phyloP scores from a whole-genome alignment of 441 rosid genomes.

The Isatis lusitanica region DNA sequence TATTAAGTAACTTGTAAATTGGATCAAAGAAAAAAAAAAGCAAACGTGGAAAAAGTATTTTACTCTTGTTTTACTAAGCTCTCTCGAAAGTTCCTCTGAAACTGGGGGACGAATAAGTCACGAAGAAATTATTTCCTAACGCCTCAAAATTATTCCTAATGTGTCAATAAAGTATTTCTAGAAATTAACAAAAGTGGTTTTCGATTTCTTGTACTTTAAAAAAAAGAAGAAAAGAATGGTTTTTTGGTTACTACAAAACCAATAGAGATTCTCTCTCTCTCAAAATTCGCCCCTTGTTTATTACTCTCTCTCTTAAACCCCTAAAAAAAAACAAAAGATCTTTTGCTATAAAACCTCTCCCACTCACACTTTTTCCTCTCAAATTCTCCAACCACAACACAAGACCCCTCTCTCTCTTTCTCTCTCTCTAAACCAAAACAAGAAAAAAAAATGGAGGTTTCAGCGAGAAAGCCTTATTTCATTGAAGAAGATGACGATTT shows the following conservation, averaged over 20 bases:
- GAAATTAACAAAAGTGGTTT: slow-evolving; percentile 29
- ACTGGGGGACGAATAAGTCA: slow-evolving; percentile 8
- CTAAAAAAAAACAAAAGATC: neutral
- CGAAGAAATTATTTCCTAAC: neutral
- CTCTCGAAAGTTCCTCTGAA: slow-evolving; percentile 20
- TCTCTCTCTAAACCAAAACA: neutral
- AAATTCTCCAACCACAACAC: neutral
- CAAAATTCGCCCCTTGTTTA: slow-evolving; percentile 34
- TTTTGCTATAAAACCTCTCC: slow-evolving; percentile 29
- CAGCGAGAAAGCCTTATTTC: slow-evolving; percentile 30
- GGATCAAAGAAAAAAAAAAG: neutral
- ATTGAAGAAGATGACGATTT: slow-evolving; percentile 25
- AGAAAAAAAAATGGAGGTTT: slow-evolving; percentile 26
- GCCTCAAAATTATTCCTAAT: slow-evolving; percentile 18
- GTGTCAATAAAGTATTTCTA: slow-evolving; percentile 19
- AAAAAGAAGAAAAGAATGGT: neutral
- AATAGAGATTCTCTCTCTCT: slow-evolving; percentile 28
- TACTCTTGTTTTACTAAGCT: neutral
- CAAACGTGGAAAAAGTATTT: neutral
- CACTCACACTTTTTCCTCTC: slow-evolving; percentile 26
- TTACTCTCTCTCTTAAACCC: neutral
- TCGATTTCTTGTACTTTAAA: slow-evolving; percentile 22
- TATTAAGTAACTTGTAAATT: no score
- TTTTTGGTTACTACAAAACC: slow-evolving; percentile 18
- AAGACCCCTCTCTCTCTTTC: neutral